Evolutionary conservation across 352 stramenopile species (phyloP).

Genomic region (Phytophthora nicotianae): DNA sequence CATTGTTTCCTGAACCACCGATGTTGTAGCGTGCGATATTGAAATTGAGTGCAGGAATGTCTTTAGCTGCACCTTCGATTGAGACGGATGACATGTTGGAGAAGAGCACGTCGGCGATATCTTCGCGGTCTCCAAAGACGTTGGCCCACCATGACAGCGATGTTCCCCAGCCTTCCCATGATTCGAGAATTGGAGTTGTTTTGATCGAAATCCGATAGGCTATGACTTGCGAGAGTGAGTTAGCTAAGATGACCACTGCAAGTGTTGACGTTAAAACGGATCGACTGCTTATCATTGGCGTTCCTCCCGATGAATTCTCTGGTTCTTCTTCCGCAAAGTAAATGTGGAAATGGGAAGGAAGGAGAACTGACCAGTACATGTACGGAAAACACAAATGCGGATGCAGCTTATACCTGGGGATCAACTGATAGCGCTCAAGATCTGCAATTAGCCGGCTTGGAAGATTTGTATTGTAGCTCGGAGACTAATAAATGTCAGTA

Average conservation of each 20-base stretch:
- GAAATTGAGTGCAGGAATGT: constrained; percentile 33
- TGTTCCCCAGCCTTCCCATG: constrained; percentile 51
- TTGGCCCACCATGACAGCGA: constrained; percentile 61
- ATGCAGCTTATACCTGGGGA: background rate
- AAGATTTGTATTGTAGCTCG: background rate
- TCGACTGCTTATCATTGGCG: background rate
- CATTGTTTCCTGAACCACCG: constrained; percentile 39
- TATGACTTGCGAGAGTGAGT: background rate
- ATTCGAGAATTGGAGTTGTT: constrained; percentile 1
- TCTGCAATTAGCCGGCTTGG: background rate
- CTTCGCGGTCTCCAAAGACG: constrained; percentile 27
- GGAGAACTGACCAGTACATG: too few relatives aligned
- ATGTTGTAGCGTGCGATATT: constrained; percentile 63
- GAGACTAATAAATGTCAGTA: background rate
- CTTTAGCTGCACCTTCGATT: constrained; percentile 14
- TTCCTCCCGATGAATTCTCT: background rate
- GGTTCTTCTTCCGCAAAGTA: background rate
- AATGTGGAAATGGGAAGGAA: background rate
- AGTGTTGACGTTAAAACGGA: background rate
- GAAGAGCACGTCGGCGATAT: constrained; percentile 48
- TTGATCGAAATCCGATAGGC: constrained; percentile 5
- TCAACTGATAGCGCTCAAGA: background rate
- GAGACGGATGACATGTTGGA: constrained; percentile 36
- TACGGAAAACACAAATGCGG: too few relatives aligned
- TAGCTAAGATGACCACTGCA: background rate